A percentile compares a stretch with the other conserved stretches of the same genome.
Conservation (phyloP, 345 rosid genomes). For the Fremontodendron californicum region DNA sequence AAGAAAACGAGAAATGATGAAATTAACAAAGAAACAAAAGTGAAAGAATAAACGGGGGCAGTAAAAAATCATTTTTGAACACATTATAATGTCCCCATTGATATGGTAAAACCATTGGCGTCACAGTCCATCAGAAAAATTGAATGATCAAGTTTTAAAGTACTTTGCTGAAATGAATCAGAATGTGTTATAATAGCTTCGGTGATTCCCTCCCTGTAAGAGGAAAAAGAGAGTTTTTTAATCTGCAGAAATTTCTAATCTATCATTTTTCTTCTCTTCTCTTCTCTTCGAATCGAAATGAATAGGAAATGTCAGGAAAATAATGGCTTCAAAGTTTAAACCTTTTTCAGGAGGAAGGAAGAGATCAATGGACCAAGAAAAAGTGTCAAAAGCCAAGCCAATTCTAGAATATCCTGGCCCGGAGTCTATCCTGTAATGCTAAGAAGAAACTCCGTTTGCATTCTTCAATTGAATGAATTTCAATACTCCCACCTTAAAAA, state of each 20-base stretch:
- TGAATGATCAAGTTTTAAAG: not conserved
- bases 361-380: not conserved
- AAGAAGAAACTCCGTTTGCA: no score
- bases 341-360: not conserved
- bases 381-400: not conserved
- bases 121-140: not conserved
- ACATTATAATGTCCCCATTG: not conserved
- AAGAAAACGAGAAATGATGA: no score
- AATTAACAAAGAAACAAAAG: not conserved
- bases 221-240: not conserved
- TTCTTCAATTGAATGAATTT: no score
- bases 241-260: not conserved
- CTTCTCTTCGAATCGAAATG: no score
- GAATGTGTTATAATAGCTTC: not conserved
- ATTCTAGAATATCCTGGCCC: no score
- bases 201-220: not conserved
- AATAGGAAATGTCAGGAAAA: constrained; percentile 7
- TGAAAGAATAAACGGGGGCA: not conserved
- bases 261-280: not conserved
- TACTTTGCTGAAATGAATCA: not conserved
- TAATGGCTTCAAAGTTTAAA: not conserved
- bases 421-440: no score
- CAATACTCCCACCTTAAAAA: no score
- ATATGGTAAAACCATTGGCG: not conserved
- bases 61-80: not conserved